Conservation (phyloP, 1,139 yeast genomes). For the Debaryomycetaceae sp. region DNA sequence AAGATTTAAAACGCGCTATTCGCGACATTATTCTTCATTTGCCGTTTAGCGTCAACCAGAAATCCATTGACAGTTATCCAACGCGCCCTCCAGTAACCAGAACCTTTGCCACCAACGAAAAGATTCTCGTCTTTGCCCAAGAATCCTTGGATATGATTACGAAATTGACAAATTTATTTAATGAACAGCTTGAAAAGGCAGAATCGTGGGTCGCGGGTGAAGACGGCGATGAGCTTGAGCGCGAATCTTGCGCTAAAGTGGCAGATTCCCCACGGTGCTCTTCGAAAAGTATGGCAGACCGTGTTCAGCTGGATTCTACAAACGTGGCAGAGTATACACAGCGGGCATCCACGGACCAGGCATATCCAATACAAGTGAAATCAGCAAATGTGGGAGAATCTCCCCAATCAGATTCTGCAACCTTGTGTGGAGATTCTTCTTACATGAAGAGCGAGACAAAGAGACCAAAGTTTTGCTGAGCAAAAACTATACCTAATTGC, state of each 20-base stretch:
- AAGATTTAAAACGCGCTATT: conserved; percentile 51
- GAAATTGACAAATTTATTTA: conserved; percentile 72
- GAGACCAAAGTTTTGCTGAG: no score
- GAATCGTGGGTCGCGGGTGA: conserved; percentile 67
- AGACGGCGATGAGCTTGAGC: conserved; percentile 8
- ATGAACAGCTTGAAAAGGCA: conserved; percentile 72
- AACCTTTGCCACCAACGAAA: conserved; percentile 37
- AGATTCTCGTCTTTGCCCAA: conserved; percentile 70
- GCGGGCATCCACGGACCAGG: no score
- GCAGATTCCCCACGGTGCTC: no score
- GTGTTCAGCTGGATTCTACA: no score
- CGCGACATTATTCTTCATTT: conserved; percentile 66
- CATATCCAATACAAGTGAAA: no score
- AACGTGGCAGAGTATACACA: no score
- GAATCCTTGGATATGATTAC: conserved; percentile 85
- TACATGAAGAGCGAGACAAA: no score
- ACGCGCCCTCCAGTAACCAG: conserved; percentile 9
- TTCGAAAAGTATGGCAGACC: no score
- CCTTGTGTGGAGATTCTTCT: no score
- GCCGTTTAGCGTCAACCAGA: conserved; percentile 39
- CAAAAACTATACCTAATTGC: no score
- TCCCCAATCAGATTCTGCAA: no score
- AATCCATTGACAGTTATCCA: conserved; percentile 6
- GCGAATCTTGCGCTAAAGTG: neutral
- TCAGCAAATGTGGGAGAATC: no score